Evolutionary conservation across 192 early-diverging fungal genomes (phyloP), one percentile per base, ranked within the genome.

Genomic region (Powellomyces hirtus): DNA sequence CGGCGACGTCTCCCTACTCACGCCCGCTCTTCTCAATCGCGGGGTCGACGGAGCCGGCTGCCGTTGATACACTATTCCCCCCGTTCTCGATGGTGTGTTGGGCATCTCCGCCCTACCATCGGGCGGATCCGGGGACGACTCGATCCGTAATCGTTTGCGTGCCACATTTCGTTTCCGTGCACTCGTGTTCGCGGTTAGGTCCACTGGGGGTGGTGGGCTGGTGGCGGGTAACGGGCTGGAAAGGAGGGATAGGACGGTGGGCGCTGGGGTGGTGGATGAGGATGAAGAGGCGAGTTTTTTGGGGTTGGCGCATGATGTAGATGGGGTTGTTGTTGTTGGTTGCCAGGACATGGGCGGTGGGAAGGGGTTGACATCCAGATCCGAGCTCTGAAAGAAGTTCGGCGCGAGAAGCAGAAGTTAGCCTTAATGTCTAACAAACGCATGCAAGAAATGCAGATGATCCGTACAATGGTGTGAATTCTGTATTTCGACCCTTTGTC

Each of bases 391-490:
- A 10, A 42, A 42, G 40, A 42, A 42, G 10, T 42, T 42, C n/a
- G 40, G 40, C 10, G n/a, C 40, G 40, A n/a, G 40, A 42, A n/a
- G 40, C 40, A 42, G 40, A 42, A n/a, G n/a, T 42, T n/a, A 42
- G 40, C 40, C n/a, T 42, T n/a, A 42, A 42, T 10, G 10, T 42
- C 40, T 42, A 42, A 13, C 11, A 10, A 42, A 42, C 11, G 11
- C 40, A 42, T 13, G 40, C 40, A 26, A 26, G 26, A 27, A 30
- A 20, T 1, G 1, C 26, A 1, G 53, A 1, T 30, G 14, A 16
- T 26, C 14, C 53, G 14, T 36, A 60, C 59, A 60, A 60, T 60
- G 4, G 59, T 60, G 24, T 60, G 59, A 33, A 60, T 60, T 60
- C 36, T 26, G 34, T 60, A 60, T 37, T 60, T 60, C 10, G 31